Evolutionary conservation across 139 green algal species (phyloP).

Genomic region (Tetraselmis chui): DNA sequence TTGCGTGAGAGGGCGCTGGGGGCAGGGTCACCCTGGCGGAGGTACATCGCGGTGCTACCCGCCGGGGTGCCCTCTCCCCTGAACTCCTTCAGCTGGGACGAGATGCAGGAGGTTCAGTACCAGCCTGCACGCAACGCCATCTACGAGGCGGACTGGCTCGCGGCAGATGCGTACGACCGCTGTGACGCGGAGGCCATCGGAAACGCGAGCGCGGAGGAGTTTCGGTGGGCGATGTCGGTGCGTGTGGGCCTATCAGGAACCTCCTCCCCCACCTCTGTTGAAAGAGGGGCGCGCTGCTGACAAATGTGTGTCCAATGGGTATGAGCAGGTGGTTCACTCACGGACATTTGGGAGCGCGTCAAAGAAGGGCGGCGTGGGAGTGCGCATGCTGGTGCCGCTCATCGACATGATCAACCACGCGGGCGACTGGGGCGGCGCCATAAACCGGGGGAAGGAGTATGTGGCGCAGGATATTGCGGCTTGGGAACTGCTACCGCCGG

Average conservation of each 20-base stretch:
- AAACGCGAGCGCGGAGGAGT: constrained; percentile 27
- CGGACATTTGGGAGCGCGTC: constrained; percentile 67
- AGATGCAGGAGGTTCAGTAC: constrained; percentile 43
- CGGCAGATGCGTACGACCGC: constrained; percentile 15
- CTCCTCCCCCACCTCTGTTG: too few species aligned
- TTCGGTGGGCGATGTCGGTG: constrained; percentile 60
- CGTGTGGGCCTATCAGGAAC: neutral
- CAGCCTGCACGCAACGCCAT: constrained; percentile 16
- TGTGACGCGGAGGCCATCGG: constrained; percentile 15
- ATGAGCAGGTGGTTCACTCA: constrained; percentile 55
- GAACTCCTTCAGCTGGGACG: constrained; percentile 33
- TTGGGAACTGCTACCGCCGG: constrained; percentile 44
- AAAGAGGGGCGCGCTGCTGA: neutral
- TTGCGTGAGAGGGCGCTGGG: constrained; percentile 42
- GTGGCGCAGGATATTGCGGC: neutral
- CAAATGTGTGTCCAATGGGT: neutral
- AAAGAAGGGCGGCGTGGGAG: constrained; percentile 42
- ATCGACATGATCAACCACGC: neutral
- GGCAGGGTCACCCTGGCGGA: constrained; percentile 29
- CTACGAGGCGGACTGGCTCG: constrained; percentile 32
- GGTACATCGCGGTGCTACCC: constrained; percentile 49
- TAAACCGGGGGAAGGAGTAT: neutral
- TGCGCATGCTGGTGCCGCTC: constrained; percentile 54
- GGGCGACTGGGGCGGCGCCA: neutral
- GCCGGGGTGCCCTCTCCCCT: constrained; percentile 47